Evolutionary conservation across 805 yeast genomes (phyloP).

Genomic region (Pichia cabralensis): DNA sequence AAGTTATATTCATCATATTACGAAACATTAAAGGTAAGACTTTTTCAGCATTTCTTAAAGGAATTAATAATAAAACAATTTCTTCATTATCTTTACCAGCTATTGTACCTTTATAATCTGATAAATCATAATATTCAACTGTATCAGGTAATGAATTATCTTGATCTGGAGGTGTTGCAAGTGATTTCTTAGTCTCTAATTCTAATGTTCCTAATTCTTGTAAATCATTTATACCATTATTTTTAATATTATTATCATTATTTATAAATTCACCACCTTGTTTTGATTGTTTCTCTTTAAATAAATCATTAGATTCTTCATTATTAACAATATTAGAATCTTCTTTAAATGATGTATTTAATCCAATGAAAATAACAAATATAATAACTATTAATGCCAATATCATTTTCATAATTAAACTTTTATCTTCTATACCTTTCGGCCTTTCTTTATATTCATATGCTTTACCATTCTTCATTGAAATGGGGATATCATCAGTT

Average conservation of each 20-base stretch:
- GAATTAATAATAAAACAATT: conserved; percentile 59
- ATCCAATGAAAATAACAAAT: too few relatives aligned
- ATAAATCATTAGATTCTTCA: too few relatives aligned
- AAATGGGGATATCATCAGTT: conserved; percentile 4
- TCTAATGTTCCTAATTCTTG: not conserved
- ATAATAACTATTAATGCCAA: too few relatives aligned
- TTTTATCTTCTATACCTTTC: conserved; percentile 1
- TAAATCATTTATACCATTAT: not conserved
- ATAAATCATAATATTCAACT: conserved; percentile 45
- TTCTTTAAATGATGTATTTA: too few relatives aligned
- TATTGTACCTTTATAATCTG: conserved; percentile 42
- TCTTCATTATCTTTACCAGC: conserved; percentile 46
- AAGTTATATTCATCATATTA: conserved; percentile 77
- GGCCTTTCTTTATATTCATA: not conserved
- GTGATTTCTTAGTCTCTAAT: conserved; percentile 5
- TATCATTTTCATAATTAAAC: conserved; percentile 1
- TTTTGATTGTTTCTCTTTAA: too few relatives aligned
- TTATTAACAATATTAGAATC: too few relatives aligned
- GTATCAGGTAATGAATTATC: conserved; percentile 5
- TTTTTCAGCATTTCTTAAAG: conserved; percentile 68
- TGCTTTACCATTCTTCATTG: not conserved
- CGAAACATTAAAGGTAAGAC: conserved; percentile 77
- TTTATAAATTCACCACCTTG: too few relatives aligned
- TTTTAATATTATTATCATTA: not conserved
- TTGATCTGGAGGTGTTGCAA: conserved; percentile 11